These are phyloP conservation scores for Botrytis galanthina DNA, from an alignment of 2,329 filamentous ascomycete species.

Conservation along the genomic window DNA sequence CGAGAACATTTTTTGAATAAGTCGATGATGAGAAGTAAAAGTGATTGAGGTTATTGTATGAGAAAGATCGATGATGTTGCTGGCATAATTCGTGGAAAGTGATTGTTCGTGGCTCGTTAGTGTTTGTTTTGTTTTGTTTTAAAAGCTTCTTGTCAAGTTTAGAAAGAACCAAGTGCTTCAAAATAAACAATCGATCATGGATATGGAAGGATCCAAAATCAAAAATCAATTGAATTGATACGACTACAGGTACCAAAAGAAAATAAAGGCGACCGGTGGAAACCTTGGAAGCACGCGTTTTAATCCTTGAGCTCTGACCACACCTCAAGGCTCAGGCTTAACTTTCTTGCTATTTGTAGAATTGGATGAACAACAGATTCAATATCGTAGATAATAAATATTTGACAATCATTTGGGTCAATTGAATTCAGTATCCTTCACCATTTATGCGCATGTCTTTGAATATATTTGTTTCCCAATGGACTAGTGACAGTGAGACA, in stretches of 20 bases:
- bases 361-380: not conserved
- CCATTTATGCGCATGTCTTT: not conserved
- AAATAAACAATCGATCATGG: conserved; percentile 5
- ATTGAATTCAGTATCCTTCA: not conserved
- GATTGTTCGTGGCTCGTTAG: not conserved
- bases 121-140: conserved; percentile 7
- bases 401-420: not conserved
- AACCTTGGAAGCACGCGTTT: conserved; percentile 5
- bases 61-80: not conserved
- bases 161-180: not conserved
- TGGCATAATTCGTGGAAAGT: conserved; percentile 10
- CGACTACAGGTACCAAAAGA: not conserved
- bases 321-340: not conserved
- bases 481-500: not conserved
- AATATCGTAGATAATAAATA: not conserved
- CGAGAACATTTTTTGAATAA: conserved; percentile 53
- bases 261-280: conserved; percentile 3
- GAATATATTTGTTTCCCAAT: not conserved
- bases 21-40: not conserved
- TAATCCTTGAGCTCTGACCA: conserved; percentile 7
- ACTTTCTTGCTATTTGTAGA: not conserved
- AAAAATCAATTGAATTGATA: conserved; percentile 1
- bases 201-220: not conserved
- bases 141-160: conserved; percentile 11
- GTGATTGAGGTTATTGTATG: not conserved